Conservation (phyloP, 1,284 basidiomycete genomes). For the Coniferiporia sulphurascens region DNA sequence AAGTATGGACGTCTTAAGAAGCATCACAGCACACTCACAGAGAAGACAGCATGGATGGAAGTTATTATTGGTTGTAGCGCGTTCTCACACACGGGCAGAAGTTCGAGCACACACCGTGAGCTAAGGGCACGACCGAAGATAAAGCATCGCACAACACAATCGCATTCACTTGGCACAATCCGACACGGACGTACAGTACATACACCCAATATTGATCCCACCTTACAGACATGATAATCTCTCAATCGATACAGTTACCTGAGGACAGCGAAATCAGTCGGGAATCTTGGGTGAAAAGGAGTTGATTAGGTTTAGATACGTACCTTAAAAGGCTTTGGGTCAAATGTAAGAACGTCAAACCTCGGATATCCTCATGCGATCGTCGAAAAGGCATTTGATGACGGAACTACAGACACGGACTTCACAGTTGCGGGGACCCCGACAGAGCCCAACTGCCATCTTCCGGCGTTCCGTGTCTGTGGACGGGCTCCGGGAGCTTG, state of each 20-base stretch:
- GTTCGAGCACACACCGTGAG: not conserved
- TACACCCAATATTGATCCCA: not conserved
- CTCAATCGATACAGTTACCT: not conserved
- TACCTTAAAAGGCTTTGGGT: slow-evolving; percentile 2
- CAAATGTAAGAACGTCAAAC: slow-evolving; percentile 1
- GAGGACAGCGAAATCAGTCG: not conserved
- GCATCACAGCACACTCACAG: not conserved
- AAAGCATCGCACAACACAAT: not conserved
- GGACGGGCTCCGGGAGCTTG: not conserved
- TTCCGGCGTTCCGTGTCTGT: not conserved
- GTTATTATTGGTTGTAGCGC: too few relatives aligned
- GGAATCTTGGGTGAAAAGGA: not conserved
- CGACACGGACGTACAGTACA: not conserved
- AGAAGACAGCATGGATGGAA: not conserved
- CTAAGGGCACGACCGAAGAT: not conserved
- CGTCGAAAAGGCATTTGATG: not conserved
- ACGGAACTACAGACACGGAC: not conserved
- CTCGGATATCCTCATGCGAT: not conserved
- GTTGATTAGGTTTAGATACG: not conserved
- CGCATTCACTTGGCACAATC: not conserved
- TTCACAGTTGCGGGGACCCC: slow-evolving; percentile 1
- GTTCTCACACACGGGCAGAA: not conserved
- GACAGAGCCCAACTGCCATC: not conserved
- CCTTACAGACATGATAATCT: not conserved
- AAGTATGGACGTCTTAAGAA: not conserved